Evolutionary conservation across 1,284 basidiomycete genomes (phyloP), one percentile per base, ranked within the genome.

Genomic region (Ustilago vetiveriae): DNA sequence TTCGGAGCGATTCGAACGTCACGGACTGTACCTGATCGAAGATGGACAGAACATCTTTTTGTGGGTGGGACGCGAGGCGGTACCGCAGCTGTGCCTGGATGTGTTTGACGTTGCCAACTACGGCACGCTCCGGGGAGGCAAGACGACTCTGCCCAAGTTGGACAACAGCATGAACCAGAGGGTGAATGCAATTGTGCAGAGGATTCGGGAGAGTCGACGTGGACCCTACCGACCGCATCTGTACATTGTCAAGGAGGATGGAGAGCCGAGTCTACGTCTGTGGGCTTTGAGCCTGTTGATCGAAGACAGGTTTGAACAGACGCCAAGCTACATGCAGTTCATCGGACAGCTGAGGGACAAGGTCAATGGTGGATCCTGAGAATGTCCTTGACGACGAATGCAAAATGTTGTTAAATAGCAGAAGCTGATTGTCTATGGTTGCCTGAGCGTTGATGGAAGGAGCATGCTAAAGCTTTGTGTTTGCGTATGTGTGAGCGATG

Each of bases 181-280:
- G 16, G 87, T 99, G 70, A 95, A 93, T 78, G 92, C 92, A 1
- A 88, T 99, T 74, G 85, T 99, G 49, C 90, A 92, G 83, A 96
- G 97, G 85, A 92, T 91, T 29, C 86, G 94, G 17, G 93, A 96
- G 83, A 87, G 90, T 85, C 78, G 85, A 21, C 86, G 93, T 36
- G 94, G 95, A 9, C 89, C 90, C 4, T 98, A 98, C 83, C 89
- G 90, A 79, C 92, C 93, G 14, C 92, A 96, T 81, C 85, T 99
- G n/a, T 98, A 98, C 82, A 85, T 98, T 38, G 94, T 98, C 77
- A 99, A 98, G 85, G 94, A 96, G 82, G 96, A 98, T 77, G 95
- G 94, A 53, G 96, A 98, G 83, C 92, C 93, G 43, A 74, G 71
- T 23, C 85, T 98, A 80, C 86, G 94, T 59, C 87, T 93, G 71